Evolutionary conservation across 176 grass and related monocot species (phyloP).

Genomic region (Saccharum officinarum): DNA sequence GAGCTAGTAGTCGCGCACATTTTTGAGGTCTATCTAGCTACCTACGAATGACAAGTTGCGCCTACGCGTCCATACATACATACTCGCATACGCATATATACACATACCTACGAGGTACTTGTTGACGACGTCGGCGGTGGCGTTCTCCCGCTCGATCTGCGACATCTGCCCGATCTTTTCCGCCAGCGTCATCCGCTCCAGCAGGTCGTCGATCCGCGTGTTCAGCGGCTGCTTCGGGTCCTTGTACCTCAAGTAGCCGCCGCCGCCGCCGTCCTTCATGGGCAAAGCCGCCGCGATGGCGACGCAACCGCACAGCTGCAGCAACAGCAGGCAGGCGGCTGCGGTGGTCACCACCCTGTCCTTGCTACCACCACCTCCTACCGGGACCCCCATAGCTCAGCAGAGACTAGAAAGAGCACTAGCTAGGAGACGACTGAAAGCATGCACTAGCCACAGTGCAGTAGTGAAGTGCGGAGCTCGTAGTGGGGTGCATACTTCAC

Average conservation of each 20-base stretch:
- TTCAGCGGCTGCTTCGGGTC: conserved; percentile 51
- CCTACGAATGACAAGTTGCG: too few relatives aligned
- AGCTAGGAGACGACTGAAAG: too few relatives aligned
- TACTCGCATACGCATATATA: too few relatives aligned
- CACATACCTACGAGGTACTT: conserved; percentile 43
- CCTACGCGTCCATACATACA: not conserved
- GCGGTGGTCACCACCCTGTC: not conserved
- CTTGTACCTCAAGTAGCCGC: conserved; percentile 30
- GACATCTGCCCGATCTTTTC: conserved; percentile 72
- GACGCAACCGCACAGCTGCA: conserved; percentile 4
- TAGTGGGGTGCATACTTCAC: too few relatives aligned
- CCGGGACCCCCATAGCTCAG: too few relatives aligned
- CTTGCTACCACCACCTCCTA: too few relatives aligned
- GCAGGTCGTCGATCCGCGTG: conserved; percentile 39
- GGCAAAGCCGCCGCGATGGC: not conserved
- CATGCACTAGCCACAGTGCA: too few relatives aligned
- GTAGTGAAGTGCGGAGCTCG: too few relatives aligned
- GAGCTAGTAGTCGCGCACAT: too few relatives aligned
- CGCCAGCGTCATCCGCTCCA: conserved; percentile 53
- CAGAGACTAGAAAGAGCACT: too few relatives aligned
- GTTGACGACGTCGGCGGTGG: conserved; percentile 46
- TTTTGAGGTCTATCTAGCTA: too few relatives aligned
- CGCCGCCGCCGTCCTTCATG: not conserved
- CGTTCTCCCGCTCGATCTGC: conserved; percentile 60
- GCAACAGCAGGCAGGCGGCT: not conserved